Evolutionary conservation across 129 eudicot species (phyloP), one percentile per base, ranked within the genome.

Genomic region (Lactuca saligna): DNA sequence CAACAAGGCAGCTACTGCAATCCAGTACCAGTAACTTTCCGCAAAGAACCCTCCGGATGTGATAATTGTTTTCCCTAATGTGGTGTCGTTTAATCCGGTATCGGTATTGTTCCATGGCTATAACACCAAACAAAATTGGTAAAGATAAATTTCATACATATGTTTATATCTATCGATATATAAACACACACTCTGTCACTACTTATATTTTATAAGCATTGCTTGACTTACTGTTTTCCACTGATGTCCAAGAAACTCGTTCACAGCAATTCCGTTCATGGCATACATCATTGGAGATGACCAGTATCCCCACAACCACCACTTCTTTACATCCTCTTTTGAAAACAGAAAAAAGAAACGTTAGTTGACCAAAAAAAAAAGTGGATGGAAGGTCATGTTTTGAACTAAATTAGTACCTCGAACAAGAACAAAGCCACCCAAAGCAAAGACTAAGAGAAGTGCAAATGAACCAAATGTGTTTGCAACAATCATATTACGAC

Each of bases 401-500:
- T 46, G n/a, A 46, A 46, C 4, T 11, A 11, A 11, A 46, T 3
- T 11, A 46, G 51, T 46, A 46, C 51, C 51, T 46, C 51, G 51
- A 46, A 46, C 51, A 46, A 46, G 0, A 46, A 46, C 51, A 46
- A 46, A 46, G n/a, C 51, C 51, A 46, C 51, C 51, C 51, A 46
- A 46, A 11, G 51, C 15, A 12, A 46, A 46, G n/a, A 46, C 5
- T 12, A 46, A 46, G 1, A 46, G 51, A 3, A 46, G 51, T 1
- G 51, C n/a, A 4, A 46, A 46, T 11, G 51, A 46, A 46, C 51
- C 51, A 46, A 46, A 46, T 3, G 51, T 88, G 84, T 80, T 77
- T 65, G 95, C 83, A 61, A 84, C 73, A 39, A 78, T 80, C 95
- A 85, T 82, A 71, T 78, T 82, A 63, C 95, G 75, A 9, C 91